Evolutionary conservation across 1,284 basidiomycete species (phyloP).

Genomic region (Rugiboletus extremiorientalis): DNA sequence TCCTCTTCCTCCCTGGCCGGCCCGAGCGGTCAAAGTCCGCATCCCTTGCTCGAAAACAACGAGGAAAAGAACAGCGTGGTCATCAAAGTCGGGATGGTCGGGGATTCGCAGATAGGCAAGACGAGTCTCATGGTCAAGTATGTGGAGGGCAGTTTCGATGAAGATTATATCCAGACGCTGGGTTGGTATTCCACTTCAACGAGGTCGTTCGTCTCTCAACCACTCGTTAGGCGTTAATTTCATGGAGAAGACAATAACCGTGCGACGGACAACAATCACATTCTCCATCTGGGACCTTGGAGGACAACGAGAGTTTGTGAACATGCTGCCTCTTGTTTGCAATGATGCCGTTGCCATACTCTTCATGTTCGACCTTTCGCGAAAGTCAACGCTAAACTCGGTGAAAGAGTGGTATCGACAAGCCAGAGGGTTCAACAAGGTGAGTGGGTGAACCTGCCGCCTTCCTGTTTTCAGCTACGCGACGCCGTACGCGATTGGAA

Average conservation of each 20-base stretch:
- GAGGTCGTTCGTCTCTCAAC: constrained; percentile 10
- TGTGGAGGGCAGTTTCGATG: constrained; percentile 95
- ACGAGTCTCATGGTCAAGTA: constrained; percentile 99
- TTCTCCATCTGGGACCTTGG: constrained; percentile 99
- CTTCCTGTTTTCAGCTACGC: background rate
- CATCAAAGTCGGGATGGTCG: constrained; percentile 98
- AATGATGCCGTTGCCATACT: constrained; percentile 98
- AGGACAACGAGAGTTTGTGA: constrained; percentile 97
- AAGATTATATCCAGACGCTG: constrained; percentile 99
- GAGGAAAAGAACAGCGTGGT: constrained; percentile 90
- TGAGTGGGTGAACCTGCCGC: constrained; percentile 36
- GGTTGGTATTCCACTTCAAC: constrained; percentile 48
- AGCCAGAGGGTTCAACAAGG: constrained; percentile 98
- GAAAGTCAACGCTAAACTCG: constrained; percentile 95
- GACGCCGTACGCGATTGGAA: background rate
- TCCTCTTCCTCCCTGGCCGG: constrained; percentile 46
- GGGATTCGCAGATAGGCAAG: constrained; percentile 98
- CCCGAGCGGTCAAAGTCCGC: constrained; percentile 50
- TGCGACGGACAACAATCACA: constrained; percentile 96
- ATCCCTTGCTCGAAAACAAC: constrained; percentile 56
- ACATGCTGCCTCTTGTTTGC: constrained; percentile 97
- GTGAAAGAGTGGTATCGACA: constrained; percentile 99
- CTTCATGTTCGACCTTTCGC: constrained; percentile 99
- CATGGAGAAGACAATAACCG: constrained; percentile 98
- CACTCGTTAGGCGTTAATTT: constrained; percentile 84